Base-by-base conservation (phyloP, 495 filamentous ascomycete species). In the Neurospora sp. region DNA sequence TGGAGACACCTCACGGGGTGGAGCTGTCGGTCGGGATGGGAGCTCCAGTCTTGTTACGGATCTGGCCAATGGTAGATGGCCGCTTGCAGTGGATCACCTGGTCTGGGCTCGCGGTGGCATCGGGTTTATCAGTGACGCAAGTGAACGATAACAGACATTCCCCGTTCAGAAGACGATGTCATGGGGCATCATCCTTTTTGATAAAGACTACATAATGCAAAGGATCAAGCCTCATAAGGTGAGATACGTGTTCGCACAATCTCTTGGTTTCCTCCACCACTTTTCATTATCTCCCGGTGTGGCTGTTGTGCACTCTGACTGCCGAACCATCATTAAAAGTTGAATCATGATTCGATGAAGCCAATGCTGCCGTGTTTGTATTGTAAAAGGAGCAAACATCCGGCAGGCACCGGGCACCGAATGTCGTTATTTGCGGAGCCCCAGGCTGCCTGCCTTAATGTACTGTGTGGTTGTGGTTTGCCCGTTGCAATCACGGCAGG, bases 111-210 rank as follows among this genome's bases (percentile, higher is more conserved):
- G 20, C 73, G 74, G 75, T 72, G 73, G 77, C 71, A 44, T 61
- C 69, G 69, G 39, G 48, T 61, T 78, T 80, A 80, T 81, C 79
- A 72, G 79, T 81, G 79, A 81, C 79, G 79, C 79, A 81, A 81
- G 72, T 20, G 73, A 44, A 44, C 72, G 78, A 78, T 80, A 79
- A 78, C 68, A 35, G 53, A 65, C 53, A 61, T 61, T 61, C 53
- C 27, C 27, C 53, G 53, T 65, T 65, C 53, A 35, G 53, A 65
- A 65, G 27, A 65, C 53, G 53, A 65, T 65, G 53, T 65, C 53
- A 65, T 65, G 53, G 53, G 53, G 53, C 53, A 65, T 65, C 12
- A 61, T 69, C 48, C 6, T 65, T 65, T 18, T 61, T n/a, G 27
- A 61, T 16, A 31, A 61, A 61, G 53, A 35, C 22, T 7, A 61